Conservation (phyloP, 306 rosid species). For the Cajanus cajan region DNA sequence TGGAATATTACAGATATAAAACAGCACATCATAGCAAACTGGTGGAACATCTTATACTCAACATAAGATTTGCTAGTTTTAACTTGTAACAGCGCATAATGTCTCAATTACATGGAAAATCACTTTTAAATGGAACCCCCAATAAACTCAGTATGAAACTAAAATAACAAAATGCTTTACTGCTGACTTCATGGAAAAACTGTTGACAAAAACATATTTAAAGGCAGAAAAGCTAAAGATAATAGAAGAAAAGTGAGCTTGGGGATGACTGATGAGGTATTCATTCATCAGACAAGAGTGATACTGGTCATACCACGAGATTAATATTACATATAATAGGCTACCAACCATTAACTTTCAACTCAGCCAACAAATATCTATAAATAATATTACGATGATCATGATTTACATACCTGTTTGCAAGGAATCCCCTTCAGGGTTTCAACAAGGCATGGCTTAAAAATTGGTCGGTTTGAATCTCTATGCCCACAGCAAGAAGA, state of each 20-base stretch:
- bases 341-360: background rate
- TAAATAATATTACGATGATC: background rate
- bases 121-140: background rate
- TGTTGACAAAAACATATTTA: background rate
- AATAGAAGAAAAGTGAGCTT: slow-evolving; percentile 1
- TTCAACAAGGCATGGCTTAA: slow-evolving; percentile 86
- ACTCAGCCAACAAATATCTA: background rate
- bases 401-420: slow-evolving; percentile 62
- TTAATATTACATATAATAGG: background rate
- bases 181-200: background rate
- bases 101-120: slow-evolving; percentile 4
- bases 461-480: slow-evolving; percentile 79
- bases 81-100: slow-evolving; percentile 18
- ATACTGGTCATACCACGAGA: background rate
- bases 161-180: slow-evolving; percentile 14
- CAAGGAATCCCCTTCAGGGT: slow-evolving; percentile 72
- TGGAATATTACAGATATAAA: background rate
- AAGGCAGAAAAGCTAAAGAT: background rate
- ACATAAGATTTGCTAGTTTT: background rate
- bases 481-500: slow-evolving; percentile 85
- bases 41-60: background rate
- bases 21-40: background rate
- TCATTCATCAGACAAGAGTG: background rate
- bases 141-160: background rate
- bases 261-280: background rate